These are phyloP conservation scores for Marsdenia floribunda DNA, from an alignment of 257 asterid species.

Conservation along the genomic window DNA sequence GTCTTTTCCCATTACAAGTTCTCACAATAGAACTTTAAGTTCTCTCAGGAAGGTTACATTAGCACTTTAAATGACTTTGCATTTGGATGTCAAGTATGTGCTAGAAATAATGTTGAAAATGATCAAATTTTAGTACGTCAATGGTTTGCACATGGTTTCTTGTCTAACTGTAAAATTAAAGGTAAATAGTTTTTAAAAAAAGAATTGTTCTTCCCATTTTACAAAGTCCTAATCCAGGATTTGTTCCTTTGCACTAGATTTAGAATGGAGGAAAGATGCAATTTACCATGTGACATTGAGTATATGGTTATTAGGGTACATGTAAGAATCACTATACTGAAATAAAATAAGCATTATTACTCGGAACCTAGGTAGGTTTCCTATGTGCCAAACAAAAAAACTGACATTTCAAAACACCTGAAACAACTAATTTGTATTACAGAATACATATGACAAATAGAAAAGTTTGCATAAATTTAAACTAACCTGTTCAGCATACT, in stretches of 20 bases:
- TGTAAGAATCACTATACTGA: neutral
- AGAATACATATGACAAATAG: neutral
- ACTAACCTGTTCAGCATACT: constrained; percentile 88
- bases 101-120: neutral
- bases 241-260: neutral
- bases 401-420: neutral
- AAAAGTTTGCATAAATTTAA: neutral
- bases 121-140: neutral
- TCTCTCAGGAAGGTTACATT: neutral
- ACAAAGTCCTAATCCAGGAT: neutral
- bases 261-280: neutral
- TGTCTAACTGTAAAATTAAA: neutral
- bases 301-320: neutral
- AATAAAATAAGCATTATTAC: neutral
- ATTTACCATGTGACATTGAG: neutral
- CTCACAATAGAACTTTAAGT: neutral
- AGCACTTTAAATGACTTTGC: neutral
- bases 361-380: neutral
- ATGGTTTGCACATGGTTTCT: neutral
- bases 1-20: neutral
- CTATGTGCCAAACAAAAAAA: neutral
- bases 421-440: neutral
- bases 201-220: neutral
- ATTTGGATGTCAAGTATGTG: neutral
- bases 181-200: neutral